Percentiles rank a stretch among this genome's conserved stretches.
Conservation (phyloP, 495 filamentous ascomycete genomes). For the Bathelium albidoporum region DNA sequence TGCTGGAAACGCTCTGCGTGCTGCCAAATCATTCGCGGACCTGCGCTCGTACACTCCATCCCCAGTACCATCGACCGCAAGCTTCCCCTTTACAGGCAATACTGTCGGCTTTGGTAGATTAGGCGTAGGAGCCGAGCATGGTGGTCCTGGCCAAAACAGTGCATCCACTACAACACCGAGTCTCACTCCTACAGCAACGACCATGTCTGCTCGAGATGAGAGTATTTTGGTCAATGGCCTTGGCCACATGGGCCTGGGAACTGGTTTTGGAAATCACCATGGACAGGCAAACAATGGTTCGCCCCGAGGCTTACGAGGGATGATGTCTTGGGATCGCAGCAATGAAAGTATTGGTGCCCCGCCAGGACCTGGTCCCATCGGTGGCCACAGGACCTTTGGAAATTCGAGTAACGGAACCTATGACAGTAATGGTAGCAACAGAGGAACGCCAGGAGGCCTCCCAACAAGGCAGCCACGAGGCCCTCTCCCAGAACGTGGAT, state of each 20-base stretch:
- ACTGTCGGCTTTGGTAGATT: slow-evolving; percentile 38
- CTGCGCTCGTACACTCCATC: slow-evolving; percentile 91
- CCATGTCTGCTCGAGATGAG: slow-evolving; percentile 53
- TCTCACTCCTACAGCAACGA: slow-evolving; percentile 59
- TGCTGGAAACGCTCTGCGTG: slow-evolving; percentile 67
- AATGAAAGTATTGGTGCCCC: slow-evolving; percentile 42
- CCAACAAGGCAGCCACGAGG: slow-evolving; percentile 77
- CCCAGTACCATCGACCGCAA: slow-evolving; percentile 77
- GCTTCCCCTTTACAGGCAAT: slow-evolving; percentile 67
- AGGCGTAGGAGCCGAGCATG: slow-evolving; percentile 23
- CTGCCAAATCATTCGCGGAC: slow-evolving; percentile 94
- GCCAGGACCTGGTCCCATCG: slow-evolving; percentile 53
- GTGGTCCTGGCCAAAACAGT: slow-evolving; percentile 40
- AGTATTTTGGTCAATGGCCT: slow-evolving; percentile 58
- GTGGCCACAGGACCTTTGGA: slow-evolving; percentile 70
- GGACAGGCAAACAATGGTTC: slow-evolving; percentile 36
- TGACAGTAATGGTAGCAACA: slow-evolving; percentile 40
- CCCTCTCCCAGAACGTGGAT: slow-evolving; percentile 63
- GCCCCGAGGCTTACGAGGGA: slow-evolving; percentile 52
- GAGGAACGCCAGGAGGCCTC: slow-evolving; percentile 24
- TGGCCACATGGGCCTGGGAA: slow-evolving; percentile 51
- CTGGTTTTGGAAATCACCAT: slow-evolving; percentile 40
- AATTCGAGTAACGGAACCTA: slow-evolving; percentile 56
- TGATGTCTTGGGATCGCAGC: slow-evolving; percentile 57
- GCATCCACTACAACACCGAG: slow-evolving; percentile 61